These are phyloP conservation scores for Zygosaccharomyces pseudobailii DNA, from an alignment of 1,139 yeast genomes.

Conservation along the genomic window DNA sequence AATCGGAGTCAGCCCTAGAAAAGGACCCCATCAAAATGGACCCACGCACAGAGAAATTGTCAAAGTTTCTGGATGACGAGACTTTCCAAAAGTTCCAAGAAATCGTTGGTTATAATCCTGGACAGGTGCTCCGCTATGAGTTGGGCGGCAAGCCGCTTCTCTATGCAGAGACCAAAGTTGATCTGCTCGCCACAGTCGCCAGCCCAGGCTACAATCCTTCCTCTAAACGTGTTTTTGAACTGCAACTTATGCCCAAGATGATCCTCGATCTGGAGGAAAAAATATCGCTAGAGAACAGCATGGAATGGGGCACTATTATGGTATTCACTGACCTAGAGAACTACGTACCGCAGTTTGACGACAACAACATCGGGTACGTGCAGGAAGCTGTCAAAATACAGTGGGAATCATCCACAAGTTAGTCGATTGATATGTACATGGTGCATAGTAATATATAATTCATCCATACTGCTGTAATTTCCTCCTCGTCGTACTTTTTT, in stretches of 20 bases:
- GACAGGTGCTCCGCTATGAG: slow-evolving; percentile 81
- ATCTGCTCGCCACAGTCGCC: slow-evolving; percentile 26
- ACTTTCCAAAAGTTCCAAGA: slow-evolving; percentile 75
- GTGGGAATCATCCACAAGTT: slow-evolving; percentile 57
- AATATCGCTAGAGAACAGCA: slow-evolving; percentile 58
- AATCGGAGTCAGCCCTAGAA: slow-evolving; percentile 34
- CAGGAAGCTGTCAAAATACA: slow-evolving; percentile 94
- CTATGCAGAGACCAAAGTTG: slow-evolving; percentile 51
- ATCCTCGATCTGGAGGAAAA: slow-evolving; percentile 71
- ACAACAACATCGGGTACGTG: slow-evolving; percentile 69
- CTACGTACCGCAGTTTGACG: slow-evolving; percentile 54
- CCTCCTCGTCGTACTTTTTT: too few relatives aligned
- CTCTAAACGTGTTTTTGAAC: slow-evolving; percentile 62
- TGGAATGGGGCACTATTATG: slow-evolving; percentile 96
- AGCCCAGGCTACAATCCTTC: slow-evolving; percentile 53
- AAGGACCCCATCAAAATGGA: slow-evolving; percentile 33
- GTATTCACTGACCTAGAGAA: slow-evolving; percentile 80
- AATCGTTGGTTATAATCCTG: slow-evolving; percentile 72
- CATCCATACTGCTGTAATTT: too few relatives aligned
- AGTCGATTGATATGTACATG: neutral
- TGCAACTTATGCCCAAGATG: slow-evolving; percentile 92
- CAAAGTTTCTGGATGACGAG: slow-evolving; percentile 61
- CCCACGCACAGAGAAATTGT: slow-evolving; percentile 37
- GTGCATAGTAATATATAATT: too few relatives aligned
- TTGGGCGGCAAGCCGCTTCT: slow-evolving; percentile 68